phyloP scores from a whole-genome alignment of 345 rosid genomes.

The Rhizophora apiculata region DNA sequence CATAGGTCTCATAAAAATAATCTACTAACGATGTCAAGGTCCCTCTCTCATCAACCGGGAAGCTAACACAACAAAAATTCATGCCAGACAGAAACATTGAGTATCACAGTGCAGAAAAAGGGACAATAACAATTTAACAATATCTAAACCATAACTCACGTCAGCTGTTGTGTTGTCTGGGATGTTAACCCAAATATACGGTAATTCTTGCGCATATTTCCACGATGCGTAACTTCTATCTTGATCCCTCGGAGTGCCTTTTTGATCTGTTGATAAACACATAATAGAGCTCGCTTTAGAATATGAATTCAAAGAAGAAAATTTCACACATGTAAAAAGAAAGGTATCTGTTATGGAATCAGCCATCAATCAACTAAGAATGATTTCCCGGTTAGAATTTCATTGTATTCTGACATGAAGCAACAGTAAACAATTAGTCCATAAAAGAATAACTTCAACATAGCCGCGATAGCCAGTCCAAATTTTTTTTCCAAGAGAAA shows the following conservation, averaged over 20 bases:
- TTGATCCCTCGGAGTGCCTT: slow-evolving; percentile 88
- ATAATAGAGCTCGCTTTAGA: no score
- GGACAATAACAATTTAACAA: no score
- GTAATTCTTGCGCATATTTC: slow-evolving; percentile 91
- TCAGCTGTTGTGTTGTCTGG: slow-evolving; percentile 81
- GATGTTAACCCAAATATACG: slow-evolving; percentile 89
- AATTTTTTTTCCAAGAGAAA: no score
- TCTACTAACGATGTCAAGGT: slow-evolving; percentile 81
- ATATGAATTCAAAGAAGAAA: neutral
- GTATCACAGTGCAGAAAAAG: no score
- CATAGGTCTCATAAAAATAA: slow-evolving; percentile 73
- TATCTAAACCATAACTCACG: slow-evolving; percentile 50
- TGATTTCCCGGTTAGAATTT: no score
- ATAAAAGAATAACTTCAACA: no score
- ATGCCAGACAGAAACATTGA: slow-evolving; percentile 9
- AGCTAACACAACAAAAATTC: slow-evolving; percentile 37
- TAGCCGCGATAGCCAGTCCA: no score
- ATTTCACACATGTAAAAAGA: neutral
- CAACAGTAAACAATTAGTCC: neutral
- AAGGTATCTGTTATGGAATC: neutral
- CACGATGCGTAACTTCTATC: slow-evolving; percentile 94
- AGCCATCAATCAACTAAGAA: neutral
- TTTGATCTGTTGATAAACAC: slow-evolving; percentile 49
- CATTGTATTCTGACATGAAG: no score
- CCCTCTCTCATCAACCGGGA: slow-evolving; percentile 80